Evolutionary conservation across 495 filamentous ascomycete species (phyloP).

Genomic region (Lophiotrema nucula): DNA sequence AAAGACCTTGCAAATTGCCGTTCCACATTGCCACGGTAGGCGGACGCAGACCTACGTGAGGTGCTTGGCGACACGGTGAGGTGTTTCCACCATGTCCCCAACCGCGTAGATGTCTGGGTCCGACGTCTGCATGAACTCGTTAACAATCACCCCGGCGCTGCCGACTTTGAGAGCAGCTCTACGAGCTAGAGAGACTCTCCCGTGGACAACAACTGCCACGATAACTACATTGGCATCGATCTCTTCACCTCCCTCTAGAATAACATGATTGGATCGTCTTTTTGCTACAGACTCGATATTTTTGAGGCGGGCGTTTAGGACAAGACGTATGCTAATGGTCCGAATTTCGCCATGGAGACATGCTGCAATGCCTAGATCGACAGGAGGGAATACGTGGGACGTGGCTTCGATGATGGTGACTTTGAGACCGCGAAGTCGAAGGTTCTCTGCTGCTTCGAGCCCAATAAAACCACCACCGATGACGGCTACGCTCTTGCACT

Average conservation of each 20-base stretch:
- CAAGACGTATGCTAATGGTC: constrained; percentile 29
- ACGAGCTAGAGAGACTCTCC: constrained; percentile 30
- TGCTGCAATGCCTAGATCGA: constrained; percentile 38
- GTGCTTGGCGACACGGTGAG: constrained; percentile 28
- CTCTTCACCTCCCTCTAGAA: neutral
- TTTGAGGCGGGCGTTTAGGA: constrained; percentile 18
- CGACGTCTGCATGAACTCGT: constrained; percentile 37
- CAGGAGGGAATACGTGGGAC: constrained; percentile 36
- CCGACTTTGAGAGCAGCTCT: constrained; percentile 32
- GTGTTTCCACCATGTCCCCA: constrained; percentile 42
- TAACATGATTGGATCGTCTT: neutral
- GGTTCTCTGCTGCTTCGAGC: constrained; percentile 44
- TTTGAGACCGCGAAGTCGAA: constrained; percentile 54
- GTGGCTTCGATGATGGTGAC: constrained; percentile 41
- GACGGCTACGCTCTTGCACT: constrained; percentile 24
- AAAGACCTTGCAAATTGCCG: constrained; percentile 36
- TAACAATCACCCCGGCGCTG: constrained; percentile 33
- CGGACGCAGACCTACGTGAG: constrained; percentile 38
- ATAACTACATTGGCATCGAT: constrained; percentile 33
- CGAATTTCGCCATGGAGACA: constrained; percentile 34
- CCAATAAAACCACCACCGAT: constrained; percentile 43
- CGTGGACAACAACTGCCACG: constrained; percentile 31
- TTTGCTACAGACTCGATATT: constrained; percentile 16
- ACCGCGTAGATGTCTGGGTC: constrained; percentile 42
- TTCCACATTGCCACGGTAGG: constrained; percentile 37